These are phyloP conservation scores for Stephania japonica DNA, from an alignment of 164 flowering plant species.

Conservation along the genomic window DNA sequence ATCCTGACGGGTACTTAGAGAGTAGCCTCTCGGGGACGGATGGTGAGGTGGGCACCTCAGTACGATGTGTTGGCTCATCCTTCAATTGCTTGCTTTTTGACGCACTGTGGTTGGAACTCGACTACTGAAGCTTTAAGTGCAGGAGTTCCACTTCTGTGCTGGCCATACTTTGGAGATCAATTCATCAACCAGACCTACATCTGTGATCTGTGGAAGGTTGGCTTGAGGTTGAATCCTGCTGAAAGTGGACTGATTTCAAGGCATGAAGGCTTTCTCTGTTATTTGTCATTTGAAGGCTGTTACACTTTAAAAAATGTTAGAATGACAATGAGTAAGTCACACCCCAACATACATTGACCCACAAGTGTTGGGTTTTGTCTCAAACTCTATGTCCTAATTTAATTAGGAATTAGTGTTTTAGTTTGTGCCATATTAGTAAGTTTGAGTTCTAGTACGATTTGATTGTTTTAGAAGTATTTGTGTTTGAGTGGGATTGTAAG, in stretches of 20 bases:
- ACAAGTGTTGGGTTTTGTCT: too few relatives aligned
- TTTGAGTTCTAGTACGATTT: too few relatives aligned
- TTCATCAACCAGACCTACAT: slow-evolving; percentile 14
- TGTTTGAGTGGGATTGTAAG: too few relatives aligned
- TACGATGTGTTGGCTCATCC: slow-evolving; percentile 20
- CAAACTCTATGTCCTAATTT: too few relatives aligned
- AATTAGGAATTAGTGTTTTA: too few relatives aligned
- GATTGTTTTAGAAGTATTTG: too few relatives aligned
- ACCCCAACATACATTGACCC: too few relatives aligned
- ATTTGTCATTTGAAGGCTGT: too few relatives aligned
- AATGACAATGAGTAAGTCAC: too few relatives aligned
- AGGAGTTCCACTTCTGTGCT: slow-evolving; percentile 18
- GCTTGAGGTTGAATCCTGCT: slow-evolving; percentile 11
- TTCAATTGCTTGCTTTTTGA: slow-evolving; percentile 17
- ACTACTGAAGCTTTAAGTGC: slow-evolving; percentile 12
- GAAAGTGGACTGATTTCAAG: slow-evolving; percentile 16
- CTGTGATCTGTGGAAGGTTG: slow-evolving; percentile 19
- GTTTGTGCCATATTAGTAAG: too few relatives aligned
- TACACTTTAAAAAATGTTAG: too few relatives aligned
- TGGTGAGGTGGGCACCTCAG: slow-evolving; percentile 22
- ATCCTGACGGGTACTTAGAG: slow-evolving; percentile 18
- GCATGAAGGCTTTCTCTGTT: too few relatives aligned
- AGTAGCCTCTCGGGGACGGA: slow-evolving; percentile 4
- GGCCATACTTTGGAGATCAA: slow-evolving; percentile 25
- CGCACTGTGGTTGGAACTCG: slow-evolving; percentile 23